Conservation (phyloP, 169 alveolate genomes). For the Plasmodium vivax region DNA sequence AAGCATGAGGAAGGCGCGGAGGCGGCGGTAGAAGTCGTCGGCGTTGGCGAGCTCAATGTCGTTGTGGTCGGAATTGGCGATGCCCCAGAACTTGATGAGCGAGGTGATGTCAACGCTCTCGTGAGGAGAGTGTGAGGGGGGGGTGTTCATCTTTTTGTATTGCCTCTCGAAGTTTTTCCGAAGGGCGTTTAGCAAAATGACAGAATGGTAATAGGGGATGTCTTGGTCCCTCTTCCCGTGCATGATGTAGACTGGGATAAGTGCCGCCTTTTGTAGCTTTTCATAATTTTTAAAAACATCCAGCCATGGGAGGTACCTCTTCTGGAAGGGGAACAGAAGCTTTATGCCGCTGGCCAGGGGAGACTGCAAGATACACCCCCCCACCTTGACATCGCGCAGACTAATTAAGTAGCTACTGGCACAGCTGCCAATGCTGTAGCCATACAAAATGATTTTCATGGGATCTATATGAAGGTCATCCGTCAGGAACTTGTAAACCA, state of each 20-base stretch:
- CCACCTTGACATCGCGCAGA: conserved; percentile 77
- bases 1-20: not conserved
- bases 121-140: not conserved
- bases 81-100: conserved; percentile 21
- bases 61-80: conserved; percentile 26
- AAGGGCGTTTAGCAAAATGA: conserved; percentile 35
- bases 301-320: conserved; percentile 80
- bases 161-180: conserved; percentile 2
- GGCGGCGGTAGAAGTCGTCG: not conserved
- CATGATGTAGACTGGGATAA: conserved; percentile 75
- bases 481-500: conserved; percentile 82
- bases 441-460: conserved; percentile 85
- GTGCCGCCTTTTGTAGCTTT: conserved; percentile 68
- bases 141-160: conserved; percentile 7
- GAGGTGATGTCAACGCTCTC: not conserved
- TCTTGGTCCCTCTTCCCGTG: conserved; percentile 81
- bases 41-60: conserved; percentile 1
- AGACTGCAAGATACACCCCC: conserved; percentile 92
- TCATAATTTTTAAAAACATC: conserved; percentile 85
- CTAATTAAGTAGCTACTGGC: conserved; percentile 86
- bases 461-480: conserved; percentile 79
- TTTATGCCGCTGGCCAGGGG: conserved; percentile 90
- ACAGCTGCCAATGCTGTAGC: conserved; percentile 92
- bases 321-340: conserved; percentile 75
- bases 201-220: conserved; percentile 79